These are phyloP conservation scores for Aspergillus sergii DNA, from an alignment of 2,329 filamentous ascomycete species.

Conservation along the genomic window DNA sequence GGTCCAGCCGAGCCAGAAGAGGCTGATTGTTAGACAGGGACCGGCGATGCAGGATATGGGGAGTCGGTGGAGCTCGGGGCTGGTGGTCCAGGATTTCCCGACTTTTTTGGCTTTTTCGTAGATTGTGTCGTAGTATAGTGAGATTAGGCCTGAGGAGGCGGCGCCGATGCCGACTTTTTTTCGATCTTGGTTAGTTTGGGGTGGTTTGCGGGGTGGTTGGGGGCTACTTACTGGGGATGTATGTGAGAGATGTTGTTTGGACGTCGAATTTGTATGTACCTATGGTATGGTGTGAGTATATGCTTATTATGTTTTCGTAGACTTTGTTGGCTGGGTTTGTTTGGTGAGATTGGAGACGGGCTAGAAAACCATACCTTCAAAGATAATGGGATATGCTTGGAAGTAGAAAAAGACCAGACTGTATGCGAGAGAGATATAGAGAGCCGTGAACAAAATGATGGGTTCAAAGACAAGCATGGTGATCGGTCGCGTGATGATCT, in stretches of 20 bases:
- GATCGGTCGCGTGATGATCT: conserved; percentile 71
- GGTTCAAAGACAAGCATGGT: conserved; percentile 73
- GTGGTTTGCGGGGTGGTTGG: not conserved
- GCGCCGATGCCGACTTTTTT: conserved; percentile 62
- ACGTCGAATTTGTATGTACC: conserved; percentile 65
- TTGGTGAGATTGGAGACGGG: fast-evolving
- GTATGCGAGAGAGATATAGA: conserved; percentile 73
- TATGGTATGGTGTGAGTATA: conserved; percentile 6
- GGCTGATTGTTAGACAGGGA: conserved; percentile 57
- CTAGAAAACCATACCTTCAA: conserved; percentile 44
- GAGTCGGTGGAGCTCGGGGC: conserved; percentile 65
- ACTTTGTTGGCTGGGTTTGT: not conserved
- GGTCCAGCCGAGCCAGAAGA: conserved; percentile 64
- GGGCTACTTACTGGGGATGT: conserved; percentile 59
- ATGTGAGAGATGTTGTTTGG: conserved; percentile 67
- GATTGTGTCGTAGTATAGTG: conserved; percentile 66
- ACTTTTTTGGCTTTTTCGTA: conserved; percentile 56
- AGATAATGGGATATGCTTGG: conserved; percentile 73
- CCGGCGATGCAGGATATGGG: conserved; percentile 73
- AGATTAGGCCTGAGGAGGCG: conserved; percentile 60
- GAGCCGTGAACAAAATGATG: conserved; percentile 70
- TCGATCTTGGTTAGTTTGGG: not conserved
- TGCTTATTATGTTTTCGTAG: too few species aligned
- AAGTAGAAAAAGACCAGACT: conserved; percentile 74
- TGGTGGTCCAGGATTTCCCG: conserved; percentile 58